Evolutionary conservation across 1,139 yeast species (phyloP), one percentile per base, ranked within the genome.

Genomic region (Pichia sp.): DNA sequence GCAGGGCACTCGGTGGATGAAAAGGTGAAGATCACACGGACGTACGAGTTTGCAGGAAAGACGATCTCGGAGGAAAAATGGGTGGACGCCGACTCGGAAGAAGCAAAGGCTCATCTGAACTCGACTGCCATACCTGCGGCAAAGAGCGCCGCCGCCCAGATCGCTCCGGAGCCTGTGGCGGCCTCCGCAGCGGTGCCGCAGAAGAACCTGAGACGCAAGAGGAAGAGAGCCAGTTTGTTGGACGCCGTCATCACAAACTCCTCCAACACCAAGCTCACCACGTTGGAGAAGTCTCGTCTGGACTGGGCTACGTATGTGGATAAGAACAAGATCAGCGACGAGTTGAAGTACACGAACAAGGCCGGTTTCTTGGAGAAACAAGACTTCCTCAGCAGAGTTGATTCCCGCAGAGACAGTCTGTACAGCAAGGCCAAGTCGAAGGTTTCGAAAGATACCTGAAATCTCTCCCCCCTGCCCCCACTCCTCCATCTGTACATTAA

Each of bases 301-400:
- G 99, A 93, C 70, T 93, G 99, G 97, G 95, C 96, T 1, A 83
- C 90, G 57, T 92, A 88, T 72, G 97, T 95, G 23, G 98, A 93
- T 70, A 78, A 85, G 62, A 84, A 85, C 60, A 90, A 92, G 57
- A 84, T 95, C 55, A 78, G 81, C 53, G 97, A 90, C 61, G 99
- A 93, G 61, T 78, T 93, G 67, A 79, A 78, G 54, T 78, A 81
- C 55, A 87, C 86, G 66, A 92, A 90, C 69, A 83, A 81, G 69
- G 75, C 73, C 32, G 99, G 99, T 13, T 93, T 85, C 71, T 74
- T 95, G 67, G 96, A 90, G 61, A 90, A 84, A 67, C 98, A 93
- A 68, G 97, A 88, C 63, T 93, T 95, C 77, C 76, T 93, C 67
- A 79, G 81, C 49, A 77, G 95, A 58, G 88, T 90, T 42, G 92